phyloP scores from a whole-genome alignment of 805 yeast species.

The Yarrowia sp. region DNA sequence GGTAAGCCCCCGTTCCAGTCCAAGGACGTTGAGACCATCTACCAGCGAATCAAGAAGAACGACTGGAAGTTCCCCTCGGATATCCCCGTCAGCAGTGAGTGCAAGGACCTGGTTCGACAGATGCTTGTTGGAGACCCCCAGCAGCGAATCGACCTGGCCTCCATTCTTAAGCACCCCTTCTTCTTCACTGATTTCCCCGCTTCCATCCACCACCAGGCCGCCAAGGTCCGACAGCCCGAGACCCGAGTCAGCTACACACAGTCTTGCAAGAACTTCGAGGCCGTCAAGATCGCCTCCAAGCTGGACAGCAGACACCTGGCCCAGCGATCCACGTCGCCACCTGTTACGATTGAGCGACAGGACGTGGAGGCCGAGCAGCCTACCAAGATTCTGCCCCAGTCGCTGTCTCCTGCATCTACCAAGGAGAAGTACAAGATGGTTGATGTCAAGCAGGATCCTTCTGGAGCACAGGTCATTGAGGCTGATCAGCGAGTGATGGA shows the following conservation, averaged over 20 bases:
- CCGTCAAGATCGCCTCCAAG: constrained; percentile 64
- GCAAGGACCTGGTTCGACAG: constrained; percentile 61
- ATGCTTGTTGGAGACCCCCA: constrained; percentile 75
- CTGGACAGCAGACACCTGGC: constrained; percentile 36
- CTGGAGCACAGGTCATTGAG: not conserved
- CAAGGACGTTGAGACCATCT: constrained; percentile 86
- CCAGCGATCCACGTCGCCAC: constrained; percentile 4
- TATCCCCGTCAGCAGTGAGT: constrained; percentile 62
- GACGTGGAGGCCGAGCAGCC: constrained; percentile 45
- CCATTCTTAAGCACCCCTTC: constrained; percentile 80
- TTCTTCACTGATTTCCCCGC: constrained; percentile 84
- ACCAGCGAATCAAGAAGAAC: constrained; percentile 82
- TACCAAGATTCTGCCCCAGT: constrained; percentile 68
- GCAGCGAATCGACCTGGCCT: constrained; percentile 75
- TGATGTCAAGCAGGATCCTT: constrained; percentile 31
- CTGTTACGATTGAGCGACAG: constrained; percentile 32
- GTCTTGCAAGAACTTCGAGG: constrained; percentile 64
- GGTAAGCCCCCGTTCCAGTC: constrained; percentile 99
- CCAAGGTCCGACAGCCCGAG: not conserved
- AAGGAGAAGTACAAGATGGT: constrained; percentile 69
- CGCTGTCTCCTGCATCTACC: constrained; percentile 90
- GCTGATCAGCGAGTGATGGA: constrained; percentile 17
- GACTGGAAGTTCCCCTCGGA: constrained; percentile 78
- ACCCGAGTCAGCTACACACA: constrained; percentile 13
- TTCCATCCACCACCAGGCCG: constrained; percentile 45